These are phyloP conservation scores for Neurospora sp. DNA, from an alignment of 2,329 filamentous ascomycete genomes.

Conservation along the genomic window DNA sequence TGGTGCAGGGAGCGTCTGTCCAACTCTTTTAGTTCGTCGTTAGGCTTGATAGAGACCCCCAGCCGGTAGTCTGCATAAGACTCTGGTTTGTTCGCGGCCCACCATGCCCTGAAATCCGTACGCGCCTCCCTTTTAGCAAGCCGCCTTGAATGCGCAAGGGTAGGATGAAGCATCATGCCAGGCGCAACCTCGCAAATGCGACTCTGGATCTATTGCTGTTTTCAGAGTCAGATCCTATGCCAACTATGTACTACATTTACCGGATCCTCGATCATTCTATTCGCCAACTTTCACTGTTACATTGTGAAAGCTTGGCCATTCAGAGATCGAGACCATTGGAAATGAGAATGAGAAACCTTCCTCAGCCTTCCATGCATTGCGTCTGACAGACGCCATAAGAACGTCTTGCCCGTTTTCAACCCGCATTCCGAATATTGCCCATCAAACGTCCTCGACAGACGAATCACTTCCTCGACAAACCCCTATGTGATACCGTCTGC, in stretches of 20 bases:
- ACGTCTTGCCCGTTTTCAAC: background rate
- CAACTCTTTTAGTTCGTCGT: too few relatives aligned
- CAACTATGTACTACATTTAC: background rate
- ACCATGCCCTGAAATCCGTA: too few relatives aligned
- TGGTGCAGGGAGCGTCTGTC: too few relatives aligned
- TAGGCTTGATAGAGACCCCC: too few relatives aligned
- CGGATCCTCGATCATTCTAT: background rate
- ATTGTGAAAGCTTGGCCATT: background rate
- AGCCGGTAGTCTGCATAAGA: too few relatives aligned
- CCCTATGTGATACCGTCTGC: background rate
- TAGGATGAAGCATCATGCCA: background rate
- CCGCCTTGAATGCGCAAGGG: too few relatives aligned
- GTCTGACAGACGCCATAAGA: background rate
- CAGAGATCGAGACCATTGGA: background rate
- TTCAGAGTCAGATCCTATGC: background rate
- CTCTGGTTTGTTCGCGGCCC: too few relatives aligned
- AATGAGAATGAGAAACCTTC: background rate
- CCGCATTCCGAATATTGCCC: background rate
- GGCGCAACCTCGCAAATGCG: background rate
- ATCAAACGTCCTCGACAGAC: background rate
- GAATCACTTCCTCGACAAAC: background rate
- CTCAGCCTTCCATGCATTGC: background rate
- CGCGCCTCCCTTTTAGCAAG: too few relatives aligned
- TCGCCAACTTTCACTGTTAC: background rate
- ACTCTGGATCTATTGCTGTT: background rate